Base-by-base conservation (phyloP, 2,329 filamentous ascomycete genomes). In the Aschersonia sp. region DNA sequence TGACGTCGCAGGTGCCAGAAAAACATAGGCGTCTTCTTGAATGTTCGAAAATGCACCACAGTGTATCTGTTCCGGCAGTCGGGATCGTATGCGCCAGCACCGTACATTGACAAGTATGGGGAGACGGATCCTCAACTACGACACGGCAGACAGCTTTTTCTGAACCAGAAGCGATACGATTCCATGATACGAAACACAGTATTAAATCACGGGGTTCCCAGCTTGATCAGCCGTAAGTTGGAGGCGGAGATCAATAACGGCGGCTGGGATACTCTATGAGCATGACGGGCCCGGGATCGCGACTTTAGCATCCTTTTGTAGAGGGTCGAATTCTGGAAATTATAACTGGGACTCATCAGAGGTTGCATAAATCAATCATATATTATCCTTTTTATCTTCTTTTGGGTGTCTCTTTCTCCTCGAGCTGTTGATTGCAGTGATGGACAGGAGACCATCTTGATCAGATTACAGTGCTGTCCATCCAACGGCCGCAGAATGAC, bases 241-340 rank as follows among this genome's bases (percentile, higher is more conserved):
- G 92, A 98, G 70, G 84, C 87, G 10, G 92, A 98, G 63, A 88
- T 96, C 43, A 98, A 98, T 61, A 96, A 88, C 57, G 92, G 92
- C 1, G 92, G 92, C 0, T 98, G 92, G 92, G 92, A 98, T 69
- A 96, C 80, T 40, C 51, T 66, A 48, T 66, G 56, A 56, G 30
- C 30, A 46, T 38, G 35, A 12, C 31, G n/a, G 43, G 43, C 20
- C 20, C 20, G 20, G 20, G 20, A n/a, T 9, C 45, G 41, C 28
- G 20, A 42, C 9, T 20, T 31, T n/a, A 31, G 30, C 12, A 35
- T 30, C 31, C 30, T 46, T 30, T 10, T 35, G 44, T 42, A 49
- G n/a, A 47, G 12, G 40, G 32, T 4, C 30, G 43, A 38, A 51
- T 51, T 49, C 50, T 49, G 50, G 47, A 51, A 47, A 51, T 31